Conservation (phyloP, 306 rosid genomes). For the Sindora glabra region DNA sequence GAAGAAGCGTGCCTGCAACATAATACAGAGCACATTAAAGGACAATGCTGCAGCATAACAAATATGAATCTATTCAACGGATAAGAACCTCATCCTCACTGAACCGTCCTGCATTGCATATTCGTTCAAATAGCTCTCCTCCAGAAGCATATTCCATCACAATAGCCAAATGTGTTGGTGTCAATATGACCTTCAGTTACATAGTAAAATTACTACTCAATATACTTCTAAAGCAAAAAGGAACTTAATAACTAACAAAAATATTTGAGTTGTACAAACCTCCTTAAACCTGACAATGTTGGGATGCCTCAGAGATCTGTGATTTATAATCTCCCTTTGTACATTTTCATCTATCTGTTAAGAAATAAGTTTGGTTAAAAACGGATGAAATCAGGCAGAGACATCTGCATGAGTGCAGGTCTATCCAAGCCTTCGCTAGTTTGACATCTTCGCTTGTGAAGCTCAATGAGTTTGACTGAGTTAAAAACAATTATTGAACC, state of each 20-base stretch:
- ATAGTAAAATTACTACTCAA: constrained; percentile 2
- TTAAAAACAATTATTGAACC: background rate
- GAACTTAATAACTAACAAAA: background rate
- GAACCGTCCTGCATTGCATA: constrained; percentile 97
- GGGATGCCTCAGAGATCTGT: constrained; percentile 90
- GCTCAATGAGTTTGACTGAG: background rate
- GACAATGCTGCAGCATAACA: background rate
- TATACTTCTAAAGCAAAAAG: constrained; percentile 4
- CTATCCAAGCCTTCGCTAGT: background rate
- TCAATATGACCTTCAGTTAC: constrained; percentile 64
- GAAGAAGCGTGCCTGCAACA: constrained; percentile 86
- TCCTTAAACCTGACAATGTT: constrained; percentile 94
- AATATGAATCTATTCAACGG: constrained; percentile 1
- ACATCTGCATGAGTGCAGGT: background rate
- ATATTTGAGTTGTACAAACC: constrained; percentile 34
- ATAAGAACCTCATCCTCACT: constrained; percentile 87
- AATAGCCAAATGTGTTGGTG: constrained; percentile 83
- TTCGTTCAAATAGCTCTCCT: constrained; percentile 92
- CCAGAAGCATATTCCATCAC: constrained; percentile 98
- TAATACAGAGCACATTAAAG: constrained; percentile 11
- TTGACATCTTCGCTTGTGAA: background rate
- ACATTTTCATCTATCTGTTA: constrained; percentile 97
- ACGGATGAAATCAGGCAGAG: constrained; percentile 1
- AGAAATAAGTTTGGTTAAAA: constrained; percentile 9
- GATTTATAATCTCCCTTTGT: constrained; percentile 89